phyloP scores from a whole-genome alignment of 2,329 filamentous ascomycete species.

The Ceratocystis cacaofunesta region DNA sequence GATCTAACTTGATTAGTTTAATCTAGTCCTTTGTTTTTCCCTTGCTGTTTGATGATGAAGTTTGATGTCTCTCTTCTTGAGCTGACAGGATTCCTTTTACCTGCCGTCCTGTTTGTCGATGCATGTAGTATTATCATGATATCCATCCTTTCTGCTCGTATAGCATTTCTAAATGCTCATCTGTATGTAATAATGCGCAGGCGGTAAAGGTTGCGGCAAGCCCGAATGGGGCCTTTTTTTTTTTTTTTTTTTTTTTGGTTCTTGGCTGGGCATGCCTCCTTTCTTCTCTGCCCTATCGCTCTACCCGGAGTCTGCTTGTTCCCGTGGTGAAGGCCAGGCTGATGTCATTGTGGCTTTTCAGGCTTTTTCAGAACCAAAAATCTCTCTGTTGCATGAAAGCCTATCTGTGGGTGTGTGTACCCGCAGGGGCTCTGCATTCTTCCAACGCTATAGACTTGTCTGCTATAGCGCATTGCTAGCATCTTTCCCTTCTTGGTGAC shows the following conservation, averaged over 20 bases:
- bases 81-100: neutral
- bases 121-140: neutral
- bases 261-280: neutral
- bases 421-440: neutral
- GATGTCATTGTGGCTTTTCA: constrained; percentile 5
- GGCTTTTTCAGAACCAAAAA: neutral
- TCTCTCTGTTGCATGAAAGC: neutral
- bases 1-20: too few relatives aligned
- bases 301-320: neutral
- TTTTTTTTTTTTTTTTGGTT: neutral
- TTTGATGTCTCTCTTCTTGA: neutral
- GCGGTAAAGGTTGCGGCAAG: neutral
- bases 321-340: neutral
- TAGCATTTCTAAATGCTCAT: neutral
- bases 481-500: neutral
- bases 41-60: neutral
- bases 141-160: neutral
- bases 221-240: neutral
- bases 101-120: neutral
- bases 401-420: neutral
- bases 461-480: neutral
- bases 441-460: neutral
- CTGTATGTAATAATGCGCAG: neutral
- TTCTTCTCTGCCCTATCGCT: neutral
- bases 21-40: neutral